These are phyloP conservation scores for Colletotrichum siamense DNA, from an alignment of 2,329 filamentous ascomycete genomes.

Conservation along the genomic window DNA sequence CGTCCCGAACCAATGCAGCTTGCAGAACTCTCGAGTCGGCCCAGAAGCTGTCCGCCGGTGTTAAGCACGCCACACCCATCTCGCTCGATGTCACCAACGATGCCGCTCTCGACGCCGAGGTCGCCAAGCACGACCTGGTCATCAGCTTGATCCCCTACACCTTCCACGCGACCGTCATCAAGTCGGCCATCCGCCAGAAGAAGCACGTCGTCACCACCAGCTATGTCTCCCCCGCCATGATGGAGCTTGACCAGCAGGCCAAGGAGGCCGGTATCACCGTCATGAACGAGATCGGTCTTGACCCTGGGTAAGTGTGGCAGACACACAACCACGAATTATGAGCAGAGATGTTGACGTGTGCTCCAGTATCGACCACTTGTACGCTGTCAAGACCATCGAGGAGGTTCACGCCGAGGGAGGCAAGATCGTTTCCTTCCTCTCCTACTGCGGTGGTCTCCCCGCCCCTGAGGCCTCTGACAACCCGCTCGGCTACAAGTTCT, in stretches of 20 bases:
- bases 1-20: slow-evolving; percentile 54
- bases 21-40: slow-evolving; percentile 83
- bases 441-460: slow-evolving; percentile 83
- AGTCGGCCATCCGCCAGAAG: slow-evolving; percentile 90
- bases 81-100: slow-evolving; percentile 84
- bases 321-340: not conserved
- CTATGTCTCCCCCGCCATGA: slow-evolving; percentile 92
- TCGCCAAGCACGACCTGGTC: slow-evolving; percentile 80
- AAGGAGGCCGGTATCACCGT: slow-evolving; percentile 95
- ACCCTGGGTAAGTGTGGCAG: slow-evolving; percentile 24
- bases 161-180: slow-evolving; percentile 87
- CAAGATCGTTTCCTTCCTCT: slow-evolving; percentile 82
- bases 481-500: slow-evolving; percentile 94
- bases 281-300: slow-evolving; percentile 92
- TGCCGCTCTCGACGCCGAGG: slow-evolving; percentile 78
- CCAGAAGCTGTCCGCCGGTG: slow-evolving; percentile 74
- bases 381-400: slow-evolving; percentile 87
- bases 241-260: slow-evolving; percentile 80
- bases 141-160: slow-evolving; percentile 91
- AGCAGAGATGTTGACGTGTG: not conserved
- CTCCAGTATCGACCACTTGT: slow-evolving; percentile 69
- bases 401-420: slow-evolving; percentile 87
- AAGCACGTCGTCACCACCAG: slow-evolving; percentile 96
- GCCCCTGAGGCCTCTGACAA: slow-evolving; percentile 80
- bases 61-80: slow-evolving; percentile 77